Percentiles rank a stretch among this genome's conserved stretches.
Conservation (phyloP, 371 early-diverging fungal genomes). For the Parasitella parasitica region DNA sequence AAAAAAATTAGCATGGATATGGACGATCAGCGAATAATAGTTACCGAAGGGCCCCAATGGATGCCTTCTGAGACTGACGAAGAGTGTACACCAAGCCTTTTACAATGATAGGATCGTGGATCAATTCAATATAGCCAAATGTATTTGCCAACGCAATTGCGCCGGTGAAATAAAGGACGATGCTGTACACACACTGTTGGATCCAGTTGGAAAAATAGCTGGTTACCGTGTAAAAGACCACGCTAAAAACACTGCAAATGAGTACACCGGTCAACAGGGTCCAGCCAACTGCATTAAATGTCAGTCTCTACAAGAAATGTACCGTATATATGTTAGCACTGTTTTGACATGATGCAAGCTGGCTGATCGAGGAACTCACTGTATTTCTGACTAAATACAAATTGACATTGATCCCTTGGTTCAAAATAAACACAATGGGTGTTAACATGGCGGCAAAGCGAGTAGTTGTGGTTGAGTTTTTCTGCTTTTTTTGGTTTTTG, state of each 20-base stretch:
- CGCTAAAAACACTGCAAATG: background rate
- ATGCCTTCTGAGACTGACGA: background rate
- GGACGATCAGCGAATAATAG: background rate
- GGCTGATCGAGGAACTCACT: background rate
- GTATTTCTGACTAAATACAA: background rate
- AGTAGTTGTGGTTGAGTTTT: background rate
- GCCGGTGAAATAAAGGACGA: slow-evolving; percentile 1
- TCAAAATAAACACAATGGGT: slow-evolving; percentile 1
- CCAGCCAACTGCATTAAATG: background rate
- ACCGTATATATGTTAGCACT: too few relatives aligned
- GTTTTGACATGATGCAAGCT: background rate
- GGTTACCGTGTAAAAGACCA: background rate
- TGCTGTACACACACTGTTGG: background rate
- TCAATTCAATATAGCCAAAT: slow-evolving; percentile 3
- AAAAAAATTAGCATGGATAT: too few relatives aligned
- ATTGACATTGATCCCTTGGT: slow-evolving; percentile 13
- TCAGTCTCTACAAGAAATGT: background rate
- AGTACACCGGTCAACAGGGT: background rate
- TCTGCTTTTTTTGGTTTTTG: background rate
- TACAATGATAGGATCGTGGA: background rate
- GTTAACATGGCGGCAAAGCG: background rate
- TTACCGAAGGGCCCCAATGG: background rate
- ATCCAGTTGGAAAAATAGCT: background rate
- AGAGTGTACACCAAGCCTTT: background rate
- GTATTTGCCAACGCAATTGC: background rate